phyloP scores from a whole-genome alignment of 257 asterid genomes.

The Ligustrum vulgare region DNA sequence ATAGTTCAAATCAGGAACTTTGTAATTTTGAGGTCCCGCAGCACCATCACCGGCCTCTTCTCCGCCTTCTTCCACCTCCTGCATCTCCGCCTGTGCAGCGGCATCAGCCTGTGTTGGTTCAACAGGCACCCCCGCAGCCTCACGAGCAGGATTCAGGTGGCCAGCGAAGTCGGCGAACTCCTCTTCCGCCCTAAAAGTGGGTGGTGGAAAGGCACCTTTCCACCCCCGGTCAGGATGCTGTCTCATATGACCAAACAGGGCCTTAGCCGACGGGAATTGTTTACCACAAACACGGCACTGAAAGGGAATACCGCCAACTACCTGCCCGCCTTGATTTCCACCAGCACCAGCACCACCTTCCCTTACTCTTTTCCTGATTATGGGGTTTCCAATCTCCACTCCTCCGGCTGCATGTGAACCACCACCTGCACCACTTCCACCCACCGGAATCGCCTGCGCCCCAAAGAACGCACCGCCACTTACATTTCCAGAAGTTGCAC shows the following conservation, averaged over 20 bases:
- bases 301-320: background rate
- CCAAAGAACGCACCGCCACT: background rate
- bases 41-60: too few species aligned
- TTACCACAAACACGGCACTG: conserved; percentile 29
- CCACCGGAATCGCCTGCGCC: background rate
- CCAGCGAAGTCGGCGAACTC: conserved; percentile 28
- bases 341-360: background rate
- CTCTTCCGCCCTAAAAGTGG: conserved; percentile 32
- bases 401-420: background rate
- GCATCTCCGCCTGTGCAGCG: too few species aligned
- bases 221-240: conserved; percentile 40
- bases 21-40: too few species aligned
- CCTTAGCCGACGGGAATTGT: conserved; percentile 18
- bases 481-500: background rate
- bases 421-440: background rate
- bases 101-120: too few species aligned
- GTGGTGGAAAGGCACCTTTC: conserved; percentile 42
- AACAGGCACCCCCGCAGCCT: too few species aligned
- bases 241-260: conserved; percentile 44
- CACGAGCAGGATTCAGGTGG: background rate
- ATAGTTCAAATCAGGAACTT: too few species aligned
- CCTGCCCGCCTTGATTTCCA: background rate
- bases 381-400: conserved; percentile 13
- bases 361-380: conserved; percentile 14
- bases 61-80: too few species aligned